Base-by-base conservation (phyloP, 148 eudicot species). In the Chenopodium formosanum region DNA sequence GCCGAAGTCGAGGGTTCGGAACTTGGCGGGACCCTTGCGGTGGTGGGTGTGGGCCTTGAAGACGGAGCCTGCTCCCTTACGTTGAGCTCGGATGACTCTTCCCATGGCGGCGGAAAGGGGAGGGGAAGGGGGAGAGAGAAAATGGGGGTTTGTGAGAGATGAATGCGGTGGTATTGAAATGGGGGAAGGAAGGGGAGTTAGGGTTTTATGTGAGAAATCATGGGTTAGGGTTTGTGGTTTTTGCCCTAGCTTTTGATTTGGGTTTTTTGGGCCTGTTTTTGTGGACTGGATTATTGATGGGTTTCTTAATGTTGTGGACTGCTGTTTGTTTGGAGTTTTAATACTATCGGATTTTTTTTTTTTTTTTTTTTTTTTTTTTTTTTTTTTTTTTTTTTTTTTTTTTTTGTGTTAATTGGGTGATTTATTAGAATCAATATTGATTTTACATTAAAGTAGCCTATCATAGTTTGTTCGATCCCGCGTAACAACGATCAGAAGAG, bases 11-110 rank as follows among this genome's bases (percentile, higher is more conserved):
- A 86, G 84, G 74, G 86, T 86, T 0, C 88, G 73, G 69, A 86
- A 76, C 76, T 86, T 86, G 23, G 88, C 88, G 0, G 88, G 78
- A 0, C 88, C 88, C n/a, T 86, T 86, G 17, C 88, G 84, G 78
- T 78, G 88, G 86, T 86, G 88, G 29, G 84, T 81, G 84, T 86
- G 88, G 75, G 88, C 62, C n/a, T 83, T 86, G 88, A 86, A 86
- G 70, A 86, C 83, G 23, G 86, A 83, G 0, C 88, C 88, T 3
- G 88, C 88, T 72, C 88, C 88, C 60, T 86, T 86, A 83, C 88
- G 88, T 17, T 86, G 88, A 7, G 88, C 86, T 29, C 88, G 2
- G 82, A 86, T 86, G 0, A 86, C 88, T 48, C 88, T 37, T 19
- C 88, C 88, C 88, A 86, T 85, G 50, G 80, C 25, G 34, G 77